Evolutionary conservation across 169 alveolate species (phyloP).

Genomic region (Cryptosporidium meleagridis): DNA sequence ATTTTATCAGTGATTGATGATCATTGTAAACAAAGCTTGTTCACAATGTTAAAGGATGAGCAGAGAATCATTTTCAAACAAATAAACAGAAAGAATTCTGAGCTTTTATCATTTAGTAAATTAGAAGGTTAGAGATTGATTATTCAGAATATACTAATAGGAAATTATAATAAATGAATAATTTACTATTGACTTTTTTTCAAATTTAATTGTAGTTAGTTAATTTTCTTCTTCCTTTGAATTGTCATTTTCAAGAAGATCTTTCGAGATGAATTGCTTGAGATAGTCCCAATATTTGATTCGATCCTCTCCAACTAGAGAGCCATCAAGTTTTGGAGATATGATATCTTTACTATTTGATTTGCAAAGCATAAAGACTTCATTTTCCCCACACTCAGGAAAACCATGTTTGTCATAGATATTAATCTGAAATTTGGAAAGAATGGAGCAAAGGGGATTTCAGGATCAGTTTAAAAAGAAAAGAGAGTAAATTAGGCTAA

Average conservation of each 20-base stretch:
- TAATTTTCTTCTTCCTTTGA: not conserved
- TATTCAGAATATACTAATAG: not conserved
- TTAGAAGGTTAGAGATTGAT: not conserved
- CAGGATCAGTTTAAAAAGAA: not conserved
- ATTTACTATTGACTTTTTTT: too few relatives aligned
- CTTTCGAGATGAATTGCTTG: slow-evolving; percentile 77
- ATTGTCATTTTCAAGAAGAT: not conserved
- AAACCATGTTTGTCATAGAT: slow-evolving; percentile 82
- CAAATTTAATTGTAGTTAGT: not conserved
- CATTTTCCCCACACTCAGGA: slow-evolving; percentile 82
- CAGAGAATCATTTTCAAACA: slow-evolving; percentile 62
- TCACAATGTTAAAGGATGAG: slow-evolving; percentile 42
- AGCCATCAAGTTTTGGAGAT: slow-evolving; percentile 83
- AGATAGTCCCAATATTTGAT: slow-evolving; percentile 78
- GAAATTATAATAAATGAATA: not conserved
- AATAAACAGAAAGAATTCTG: slow-evolving; percentile 3
- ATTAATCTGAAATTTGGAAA: slow-evolving; percentile 70
- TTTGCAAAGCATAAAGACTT: slow-evolving; percentile 81
- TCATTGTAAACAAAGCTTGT: slow-evolving; percentile 46
- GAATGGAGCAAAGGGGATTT: not conserved
- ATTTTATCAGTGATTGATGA: slow-evolving; percentile 46
- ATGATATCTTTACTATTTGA: slow-evolving; percentile 73
- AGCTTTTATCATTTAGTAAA: not conserved
- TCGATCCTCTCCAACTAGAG: slow-evolving; percentile 82
- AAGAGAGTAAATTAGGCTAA: not conserved